Conservation (phyloP, 352 stramenopile species). For the Globisporangium cederbergense region DNA sequence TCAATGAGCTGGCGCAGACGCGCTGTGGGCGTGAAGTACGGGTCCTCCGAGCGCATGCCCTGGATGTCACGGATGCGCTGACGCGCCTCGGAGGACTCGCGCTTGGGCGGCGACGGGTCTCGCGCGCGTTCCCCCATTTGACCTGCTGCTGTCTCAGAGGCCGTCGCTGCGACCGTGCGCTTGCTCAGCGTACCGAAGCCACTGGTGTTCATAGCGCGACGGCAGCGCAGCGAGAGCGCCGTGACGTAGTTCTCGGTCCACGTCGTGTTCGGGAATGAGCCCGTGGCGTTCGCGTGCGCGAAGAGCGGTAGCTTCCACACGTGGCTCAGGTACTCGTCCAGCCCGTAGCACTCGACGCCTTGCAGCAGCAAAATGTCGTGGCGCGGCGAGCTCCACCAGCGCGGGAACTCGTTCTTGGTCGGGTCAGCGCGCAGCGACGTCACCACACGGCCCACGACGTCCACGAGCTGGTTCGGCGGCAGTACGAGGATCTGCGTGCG, state of each 20-base stretch:
- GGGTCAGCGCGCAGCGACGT: slow-evolving; percentile 20
- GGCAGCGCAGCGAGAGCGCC: slow-evolving; percentile 31
- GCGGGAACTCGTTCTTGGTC: slow-evolving; percentile 32
- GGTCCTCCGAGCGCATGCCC: slow-evolving; percentile 66
- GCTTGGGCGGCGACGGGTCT: slow-evolving; percentile 12
- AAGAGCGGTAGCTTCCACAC: slow-evolving; percentile 76
- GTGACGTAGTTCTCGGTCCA: slow-evolving; percentile 83
- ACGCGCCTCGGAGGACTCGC: slow-evolving; percentile 26
- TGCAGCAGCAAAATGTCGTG: slow-evolving; percentile 82
- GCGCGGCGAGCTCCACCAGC: slow-evolving; percentile 72
- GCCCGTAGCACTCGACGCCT: slow-evolving; percentile 76
- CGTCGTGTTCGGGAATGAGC: slow-evolving; percentile 44
- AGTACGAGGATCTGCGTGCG: slow-evolving; percentile 68
- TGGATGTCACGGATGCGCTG: slow-evolving; percentile 61
- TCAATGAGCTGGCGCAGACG: slow-evolving; percentile 45
- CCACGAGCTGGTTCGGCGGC: slow-evolving; percentile 52
- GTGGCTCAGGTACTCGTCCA: slow-evolving; percentile 62
- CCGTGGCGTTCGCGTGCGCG: slow-evolving; percentile 30
- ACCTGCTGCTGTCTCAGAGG: neutral
- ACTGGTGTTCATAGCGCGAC: slow-evolving; percentile 26
- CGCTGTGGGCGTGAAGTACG: slow-evolving; percentile 33
- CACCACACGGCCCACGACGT: slow-evolving; percentile 54
- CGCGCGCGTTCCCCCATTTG: neutral
- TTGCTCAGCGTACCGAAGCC: slow-evolving; percentile 8
- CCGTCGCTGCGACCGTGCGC: slow-evolving; percentile 4